Conservation (phyloP, 2,329 filamentous ascomycete genomes). For the Trichoderma lentiforme region DNA sequence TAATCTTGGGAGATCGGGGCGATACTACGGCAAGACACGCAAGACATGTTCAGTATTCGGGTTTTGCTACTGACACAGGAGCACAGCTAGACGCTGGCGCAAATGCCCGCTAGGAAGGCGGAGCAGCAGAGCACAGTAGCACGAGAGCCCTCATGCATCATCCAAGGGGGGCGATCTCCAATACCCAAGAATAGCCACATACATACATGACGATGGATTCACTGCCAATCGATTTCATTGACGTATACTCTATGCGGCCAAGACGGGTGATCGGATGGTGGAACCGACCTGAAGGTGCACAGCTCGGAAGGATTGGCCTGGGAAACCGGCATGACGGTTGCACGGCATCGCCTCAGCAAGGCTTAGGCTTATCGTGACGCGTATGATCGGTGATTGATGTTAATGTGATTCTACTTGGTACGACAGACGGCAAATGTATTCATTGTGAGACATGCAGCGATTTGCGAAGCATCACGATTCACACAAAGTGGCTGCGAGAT, state of each 20-base stretch:
- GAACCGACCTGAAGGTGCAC: not conserved
- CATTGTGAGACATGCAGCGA: not conserved
- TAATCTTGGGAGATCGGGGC: not conserved
- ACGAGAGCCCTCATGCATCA: not conserved
- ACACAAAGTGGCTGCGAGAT: not conserved
- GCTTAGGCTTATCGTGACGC: not conserved
- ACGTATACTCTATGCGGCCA: conserved; percentile 4
- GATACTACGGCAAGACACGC: not conserved
- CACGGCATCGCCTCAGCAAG: not conserved
- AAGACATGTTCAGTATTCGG: not conserved
- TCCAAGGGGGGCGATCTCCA: not conserved
- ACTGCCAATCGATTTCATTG: not conserved
- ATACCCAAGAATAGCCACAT: conserved; percentile 1
- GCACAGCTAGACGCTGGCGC: not conserved
- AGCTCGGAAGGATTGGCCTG: not conserved
- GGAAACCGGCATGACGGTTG: not conserved
- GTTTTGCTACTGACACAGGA: not conserved
- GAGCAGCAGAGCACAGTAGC: not conserved
- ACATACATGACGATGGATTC: not conserved
- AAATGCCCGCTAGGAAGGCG: not conserved
- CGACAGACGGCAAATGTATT: not conserved
- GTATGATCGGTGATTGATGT: not conserved
- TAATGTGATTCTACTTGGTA: not conserved
- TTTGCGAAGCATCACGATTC: conserved; percentile 4
- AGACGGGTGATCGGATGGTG: conserved; percentile 6